phyloP scores from a whole-genome alignment of 2,329 filamentous ascomycete genomes.

The Cercospora beticola region DNA sequence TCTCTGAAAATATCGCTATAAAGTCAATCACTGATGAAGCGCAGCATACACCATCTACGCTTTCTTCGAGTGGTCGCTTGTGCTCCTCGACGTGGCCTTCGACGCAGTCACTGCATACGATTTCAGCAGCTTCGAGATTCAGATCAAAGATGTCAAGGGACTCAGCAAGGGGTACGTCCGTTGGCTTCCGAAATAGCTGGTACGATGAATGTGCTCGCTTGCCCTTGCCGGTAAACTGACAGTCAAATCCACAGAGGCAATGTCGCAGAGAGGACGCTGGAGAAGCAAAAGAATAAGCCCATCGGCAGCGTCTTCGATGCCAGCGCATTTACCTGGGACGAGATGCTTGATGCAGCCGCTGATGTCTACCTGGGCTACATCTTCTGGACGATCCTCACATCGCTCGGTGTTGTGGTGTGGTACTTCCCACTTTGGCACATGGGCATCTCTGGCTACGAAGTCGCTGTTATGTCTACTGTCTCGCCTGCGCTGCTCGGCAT shows the following conservation, averaged over 20 bases:
- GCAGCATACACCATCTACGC: conserved; percentile 94
- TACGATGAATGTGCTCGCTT: conserved; percentile 47
- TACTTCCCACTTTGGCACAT: conserved; percentile 99
- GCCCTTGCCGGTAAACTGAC: conserved; percentile 14
- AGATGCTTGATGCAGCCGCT: conserved; percentile 75
- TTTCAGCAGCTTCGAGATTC: conserved; percentile 83
- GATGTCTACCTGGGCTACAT: conserved; percentile 93
- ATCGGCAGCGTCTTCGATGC: conserved; percentile 68
- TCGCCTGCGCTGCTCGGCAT: conserved; percentile 78
- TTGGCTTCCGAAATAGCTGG: conserved; percentile 83
- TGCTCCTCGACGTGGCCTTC: conserved; percentile 93
- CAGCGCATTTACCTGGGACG: conserved; percentile 66
- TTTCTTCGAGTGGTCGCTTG: conserved; percentile 96
- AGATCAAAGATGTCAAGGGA: conserved; percentile 85
- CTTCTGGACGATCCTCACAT: conserved; percentile 94
- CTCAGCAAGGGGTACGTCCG: conserved; percentile 97
- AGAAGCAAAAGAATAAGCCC: conserved; percentile 65
- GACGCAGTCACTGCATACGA: conserved; percentile 92
- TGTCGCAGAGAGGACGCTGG: conserved; percentile 33
- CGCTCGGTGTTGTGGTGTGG: conserved; percentile 86
- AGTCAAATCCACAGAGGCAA: conserved; percentile 29
- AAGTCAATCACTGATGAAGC: not conserved
- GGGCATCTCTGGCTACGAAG: conserved; percentile 96
- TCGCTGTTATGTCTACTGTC: conserved; percentile 78
- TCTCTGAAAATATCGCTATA: not conserved